phyloP scores from a whole-genome alignment of 176 grass and related monocot genomes.

The Metroxylon sagu region DNA sequence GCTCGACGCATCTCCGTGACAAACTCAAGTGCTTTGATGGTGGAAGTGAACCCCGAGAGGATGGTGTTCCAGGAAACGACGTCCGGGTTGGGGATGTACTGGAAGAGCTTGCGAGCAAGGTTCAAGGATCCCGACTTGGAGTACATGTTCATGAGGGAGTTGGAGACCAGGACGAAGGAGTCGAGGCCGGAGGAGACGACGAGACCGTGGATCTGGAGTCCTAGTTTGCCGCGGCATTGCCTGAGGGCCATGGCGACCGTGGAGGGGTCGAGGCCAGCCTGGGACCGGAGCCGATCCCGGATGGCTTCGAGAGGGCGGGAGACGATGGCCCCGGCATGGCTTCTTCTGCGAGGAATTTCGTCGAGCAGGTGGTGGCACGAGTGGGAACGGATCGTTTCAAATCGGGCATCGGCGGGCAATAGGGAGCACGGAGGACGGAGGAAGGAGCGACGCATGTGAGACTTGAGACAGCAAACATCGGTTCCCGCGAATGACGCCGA shows the following conservation, averaged over 20 bases:
- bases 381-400: not conserved
- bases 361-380: slow-evolving; percentile 32
- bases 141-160: slow-evolving; percentile 67
- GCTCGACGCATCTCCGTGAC: slow-evolving; percentile 39
- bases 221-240: slow-evolving; percentile 8
- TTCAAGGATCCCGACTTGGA: slow-evolving; percentile 35
- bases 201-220: slow-evolving; percentile 50
- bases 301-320: slow-evolving; percentile 1
- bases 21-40: slow-evolving; percentile 37
- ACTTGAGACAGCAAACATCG: too few species aligned
- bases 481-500: too few species aligned
- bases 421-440: too few species aligned
- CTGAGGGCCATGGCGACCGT: slow-evolving; percentile 22
- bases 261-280: slow-evolving; percentile 30
- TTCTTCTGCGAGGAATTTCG: slow-evolving; percentile 12
- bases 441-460: too few species aligned
- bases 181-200: slow-evolving; percentile 41
- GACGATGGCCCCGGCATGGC: not conserved
- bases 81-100: slow-evolving; percentile 25
- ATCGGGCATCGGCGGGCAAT: too few species aligned
- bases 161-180: slow-evolving; percentile 38
- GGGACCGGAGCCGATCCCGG: slow-evolving; percentile 6
- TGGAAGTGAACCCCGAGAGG: slow-evolving; percentile 43
- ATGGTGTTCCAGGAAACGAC: slow-evolving; percentile 74
- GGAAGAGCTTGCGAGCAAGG: slow-evolving; percentile 35